Base-by-base conservation (phyloP, 1,284 basidiomycete species). In the Ceratobasidium sp. region DNA sequence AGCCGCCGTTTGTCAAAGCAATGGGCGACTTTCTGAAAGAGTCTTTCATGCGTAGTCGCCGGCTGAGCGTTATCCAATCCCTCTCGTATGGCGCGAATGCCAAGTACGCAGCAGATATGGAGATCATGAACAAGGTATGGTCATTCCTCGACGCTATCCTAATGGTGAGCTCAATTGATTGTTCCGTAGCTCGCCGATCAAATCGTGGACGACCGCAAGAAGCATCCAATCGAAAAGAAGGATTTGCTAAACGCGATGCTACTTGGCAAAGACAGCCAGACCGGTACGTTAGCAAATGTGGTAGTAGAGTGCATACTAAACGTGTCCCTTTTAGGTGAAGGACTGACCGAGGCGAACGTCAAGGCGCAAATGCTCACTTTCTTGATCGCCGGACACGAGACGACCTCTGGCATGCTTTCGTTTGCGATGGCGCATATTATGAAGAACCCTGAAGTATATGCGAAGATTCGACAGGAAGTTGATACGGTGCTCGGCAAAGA, bases 361-460 rank as follows among this genome's bases (percentile, higher is more conserved):
- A 53, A 57, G n/a, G 50, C 48, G 0, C 60, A 80, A 74, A 76
- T 79, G 69, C 76, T 80, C 16, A 79, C 79, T 4, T 80, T 80
- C 76, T 71, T 80, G 16, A 80, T 80, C 46, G 79, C 79, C 2
- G 79, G 79, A 3, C 79, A 79, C 74, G 79, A 79, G 43, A 73
- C 65, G 30, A 78, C 78, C 0, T 77, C 77, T 1, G 78, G 78
- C 6, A 72, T 79, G 73, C 76, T 79, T 39, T 77, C 76, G 9
- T 77, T 77, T 72, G 65, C 74, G 23, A 75, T 76, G 45, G 77
- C 79, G 75, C 78, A 76, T 70, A 74, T 79, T 23, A 69, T 80
- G 41, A 75, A 76, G 61, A 76, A 75, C 34, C 79, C 79, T 0
- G 43, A 69, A 16, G 74, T 76, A 0, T 76, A 78, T 72, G 69